Evolutionary conservation across 2,329 filamentous ascomycete species (phyloP), one percentile per base, ranked within the genome.

Genomic region (Periconia digitata): DNA sequence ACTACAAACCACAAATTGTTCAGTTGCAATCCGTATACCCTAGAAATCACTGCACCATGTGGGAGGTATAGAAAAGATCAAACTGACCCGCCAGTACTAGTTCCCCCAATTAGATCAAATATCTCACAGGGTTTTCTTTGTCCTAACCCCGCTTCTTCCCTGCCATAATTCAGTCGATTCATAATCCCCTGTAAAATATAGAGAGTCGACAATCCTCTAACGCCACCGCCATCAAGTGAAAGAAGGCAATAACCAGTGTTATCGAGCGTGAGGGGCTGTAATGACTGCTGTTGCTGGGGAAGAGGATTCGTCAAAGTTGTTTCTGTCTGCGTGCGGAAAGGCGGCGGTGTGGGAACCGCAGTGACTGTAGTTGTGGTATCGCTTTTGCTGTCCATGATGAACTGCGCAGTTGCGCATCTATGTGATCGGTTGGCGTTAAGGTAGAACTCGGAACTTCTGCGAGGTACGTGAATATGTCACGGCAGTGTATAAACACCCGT

Each of bases 81-180:
- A n/a, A 22, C 49, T 39, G 43, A 58, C 57, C 59, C 61, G 38
- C 60, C 61, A 2, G 59, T 64, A 36, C 56, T 60, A 4, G 59
- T 63, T 10, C 61, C 60, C 5, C 59, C 59, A 21, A 64, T 63
- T 22, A 63, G 42, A 40, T 63, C 61, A 17, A 60, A 60, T 4
- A 58, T 51, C 13, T 56, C 57, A 22, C 50, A 58, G 13, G 57
- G 57, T 23, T 56, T 58, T 38, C 42, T 46, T 21, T 40, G 29
- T 12, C 20, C 22, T 3, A 56, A 41, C n/a, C 49, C 49, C 15
- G 48, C 45, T 16, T 47, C 44, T 49, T 52, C 21, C 7, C 57
- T 53, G 27, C 41, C 37, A 34, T 51, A 46, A 24, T 58, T 60
- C 34, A 59, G 37, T 17, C 46, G 37, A 3, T 45, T 46, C 58